These are phyloP conservation scores for Akebia trifoliata DNA, from an alignment of 164 flowering plant genomes.

Conservation along the genomic window DNA sequence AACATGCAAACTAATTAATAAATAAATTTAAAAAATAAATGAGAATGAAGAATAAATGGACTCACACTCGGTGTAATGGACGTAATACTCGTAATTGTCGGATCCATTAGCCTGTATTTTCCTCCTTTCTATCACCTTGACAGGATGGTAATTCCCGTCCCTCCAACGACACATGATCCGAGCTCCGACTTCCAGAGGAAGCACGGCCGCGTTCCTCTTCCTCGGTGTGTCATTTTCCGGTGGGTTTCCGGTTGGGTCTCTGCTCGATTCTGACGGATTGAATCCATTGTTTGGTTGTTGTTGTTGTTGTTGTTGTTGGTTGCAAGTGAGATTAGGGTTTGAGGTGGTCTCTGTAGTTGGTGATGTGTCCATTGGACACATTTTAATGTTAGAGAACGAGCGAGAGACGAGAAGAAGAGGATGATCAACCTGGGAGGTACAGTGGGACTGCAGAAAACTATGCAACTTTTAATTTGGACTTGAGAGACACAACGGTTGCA, in stretches of 20 bases:
- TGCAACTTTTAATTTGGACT: too few species aligned
- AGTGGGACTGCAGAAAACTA: background rate
- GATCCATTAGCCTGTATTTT: constrained; percentile 29
- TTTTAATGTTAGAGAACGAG: background rate
- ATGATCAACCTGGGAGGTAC: too few species aligned
- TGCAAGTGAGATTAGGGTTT: constrained; percentile 19
- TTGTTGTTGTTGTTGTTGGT: constrained; percentile 10
- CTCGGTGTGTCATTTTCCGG: constrained; percentile 21
- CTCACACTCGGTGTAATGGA: constrained; percentile 95
- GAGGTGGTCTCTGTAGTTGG: constrained; percentile 28
- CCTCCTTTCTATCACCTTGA: constrained; percentile 91
- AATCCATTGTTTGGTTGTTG: constrained; percentile 17
- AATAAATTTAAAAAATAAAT: background rate
- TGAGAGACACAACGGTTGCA: too few species aligned
- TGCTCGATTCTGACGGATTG: background rate
- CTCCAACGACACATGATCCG: constrained; percentile 97
- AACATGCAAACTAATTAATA: too few species aligned
- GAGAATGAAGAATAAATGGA: background rate
- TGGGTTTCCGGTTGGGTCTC: constrained; percentile 7
- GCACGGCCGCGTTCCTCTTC: constrained; percentile 42
- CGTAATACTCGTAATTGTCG: constrained; percentile 87
- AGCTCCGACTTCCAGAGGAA: constrained; percentile 87
- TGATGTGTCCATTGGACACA: constrained; percentile 43
- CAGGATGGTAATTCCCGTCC: constrained; percentile 82
- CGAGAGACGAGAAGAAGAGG: too few species aligned